A percentile compares a stretch with the other conserved stretches of the same genome.
Evolutionary conservation across 1,139 yeast genomes (phyloP).

Genomic region (Pneumocystis jirovecii): DNA sequence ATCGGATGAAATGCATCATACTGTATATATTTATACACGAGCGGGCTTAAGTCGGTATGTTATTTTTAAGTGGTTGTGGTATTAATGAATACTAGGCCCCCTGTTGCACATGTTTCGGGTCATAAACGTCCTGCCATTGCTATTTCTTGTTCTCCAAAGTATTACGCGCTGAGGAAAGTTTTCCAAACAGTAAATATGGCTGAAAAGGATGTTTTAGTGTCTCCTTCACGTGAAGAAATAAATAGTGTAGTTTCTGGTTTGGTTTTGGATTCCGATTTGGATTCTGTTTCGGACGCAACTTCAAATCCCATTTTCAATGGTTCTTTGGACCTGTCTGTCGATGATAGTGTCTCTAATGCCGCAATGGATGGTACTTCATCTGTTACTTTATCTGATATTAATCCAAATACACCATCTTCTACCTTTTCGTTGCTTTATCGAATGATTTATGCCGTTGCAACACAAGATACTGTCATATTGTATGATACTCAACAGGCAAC

Average conservation of each 20-base stretch:
- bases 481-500: slow-evolving; percentile 59
- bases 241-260: slow-evolving; percentile 6
- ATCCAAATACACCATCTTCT: slow-evolving; percentile 14
- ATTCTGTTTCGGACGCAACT: not conserved
- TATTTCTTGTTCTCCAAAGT: slow-evolving; percentile 55
- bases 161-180: slow-evolving; percentile 32
- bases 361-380: not conserved
- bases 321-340: too few species aligned
- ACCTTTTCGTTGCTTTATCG: slow-evolving; percentile 52
- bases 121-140: slow-evolving; percentile 74
- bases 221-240: slow-evolving; percentile 11
- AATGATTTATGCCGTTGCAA: slow-evolving; percentile 83
- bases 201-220: not conserved
- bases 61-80: not conserved
- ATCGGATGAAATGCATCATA: slow-evolving; percentile 36
- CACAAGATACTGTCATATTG: slow-evolving; percentile 69
- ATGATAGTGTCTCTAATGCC: not conserved
- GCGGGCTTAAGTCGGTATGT: slow-evolving; percentile 39
- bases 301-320: not conserved
- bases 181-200: not conserved
- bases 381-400: not conserved
- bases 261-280: not conserved
- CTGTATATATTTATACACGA: slow-evolving; percentile 65
- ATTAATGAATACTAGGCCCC: slow-evolving; percentile 26
- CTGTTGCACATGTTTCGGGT: slow-evolving; percentile 66